Percentiles rank a stretch among this genome's conserved stretches.
Evolutionary conservation across 2,329 filamentous ascomycete genomes (phyloP).

Genomic region (Gnomoniopsis sp.): DNA sequence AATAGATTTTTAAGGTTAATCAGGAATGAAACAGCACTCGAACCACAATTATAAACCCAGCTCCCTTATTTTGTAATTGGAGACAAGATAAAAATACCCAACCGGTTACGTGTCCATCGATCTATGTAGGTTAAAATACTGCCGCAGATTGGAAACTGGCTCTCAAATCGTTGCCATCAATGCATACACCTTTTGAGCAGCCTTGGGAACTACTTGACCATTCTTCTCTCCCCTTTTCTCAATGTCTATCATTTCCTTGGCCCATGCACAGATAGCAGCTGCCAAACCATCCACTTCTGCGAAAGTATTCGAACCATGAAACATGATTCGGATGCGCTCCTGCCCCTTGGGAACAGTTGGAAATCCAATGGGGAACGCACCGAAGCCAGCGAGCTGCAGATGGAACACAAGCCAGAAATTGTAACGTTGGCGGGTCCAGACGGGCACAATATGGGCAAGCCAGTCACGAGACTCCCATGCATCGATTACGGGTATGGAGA

Average conservation of each 20-base stretch:
- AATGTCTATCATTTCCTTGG: constrained; percentile 28
- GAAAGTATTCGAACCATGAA: constrained; percentile 36
- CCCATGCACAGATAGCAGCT: constrained; percentile 28
- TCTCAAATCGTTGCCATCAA: too few relatives aligned
- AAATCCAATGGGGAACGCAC: constrained; percentile 28
- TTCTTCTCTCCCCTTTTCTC: constrained; percentile 20
- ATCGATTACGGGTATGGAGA: not conserved
- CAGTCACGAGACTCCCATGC: not conserved
- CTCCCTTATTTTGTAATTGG: too few relatives aligned
- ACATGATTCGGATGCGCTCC: constrained; percentile 31
- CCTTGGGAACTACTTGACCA: constrained; percentile 17
- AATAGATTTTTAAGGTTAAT: too few relatives aligned
- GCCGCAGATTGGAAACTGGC: too few relatives aligned
- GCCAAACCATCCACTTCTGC: constrained; percentile 30
- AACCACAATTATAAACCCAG: too few relatives aligned
- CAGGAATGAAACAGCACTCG: too few relatives aligned
- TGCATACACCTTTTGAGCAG: constrained; percentile 21
- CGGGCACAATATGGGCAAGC: not conserved
- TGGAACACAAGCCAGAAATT: constrained; percentile 21
- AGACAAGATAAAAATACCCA: too few relatives aligned
- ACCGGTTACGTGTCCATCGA: too few relatives aligned
- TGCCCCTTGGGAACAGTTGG: constrained; percentile 36
- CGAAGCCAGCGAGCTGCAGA: constrained; percentile 15
- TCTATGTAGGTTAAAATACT: too few relatives aligned
- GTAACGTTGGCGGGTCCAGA: not conserved